Percentiles rank a stretch among this genome's conserved stretches.
Evolutionary conservation across 257 asterid species (phyloP).

Genomic region (Nemophila menziesii): DNA sequence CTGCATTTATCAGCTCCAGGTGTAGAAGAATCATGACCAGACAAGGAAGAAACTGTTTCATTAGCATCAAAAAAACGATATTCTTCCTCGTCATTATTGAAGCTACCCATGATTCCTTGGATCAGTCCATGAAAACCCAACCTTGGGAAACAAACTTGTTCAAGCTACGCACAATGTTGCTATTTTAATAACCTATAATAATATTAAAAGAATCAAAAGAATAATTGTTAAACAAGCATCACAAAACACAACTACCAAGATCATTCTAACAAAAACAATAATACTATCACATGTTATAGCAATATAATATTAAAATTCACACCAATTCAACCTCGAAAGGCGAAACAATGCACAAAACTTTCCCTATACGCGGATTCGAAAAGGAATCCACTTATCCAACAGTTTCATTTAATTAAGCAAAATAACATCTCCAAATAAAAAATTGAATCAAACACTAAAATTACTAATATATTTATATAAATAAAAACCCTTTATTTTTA

Average conservation of each 20-base stretch:
- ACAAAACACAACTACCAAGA: constrained; percentile 44
- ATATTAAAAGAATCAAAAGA: constrained; percentile 15
- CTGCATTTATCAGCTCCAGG: constrained; percentile 19
- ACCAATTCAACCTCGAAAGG: constrained; percentile 61
- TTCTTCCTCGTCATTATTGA: constrained; percentile 34
- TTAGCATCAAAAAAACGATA: constrained; percentile 56
- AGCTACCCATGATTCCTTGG: constrained; percentile 54
- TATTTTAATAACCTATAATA: constrained; percentile 36
- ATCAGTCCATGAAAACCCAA: constrained; percentile 65
- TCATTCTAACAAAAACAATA: constrained; percentile 27
- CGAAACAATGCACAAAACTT: constrained; percentile 17
- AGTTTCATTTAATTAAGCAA: background rate
- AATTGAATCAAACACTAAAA: background rate
- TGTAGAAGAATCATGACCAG: constrained; percentile 19
- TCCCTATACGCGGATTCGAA: constrained; percentile 14
- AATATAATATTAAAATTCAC: constrained; percentile 28
- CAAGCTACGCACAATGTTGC: constrained; percentile 45
- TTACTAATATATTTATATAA: constrained; percentile 11
- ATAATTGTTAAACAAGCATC: constrained; percentile 24
- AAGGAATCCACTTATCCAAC: no score
- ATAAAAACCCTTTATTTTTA: constrained; percentile 20
- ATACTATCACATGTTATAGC: constrained; percentile 10
- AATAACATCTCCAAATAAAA: background rate
- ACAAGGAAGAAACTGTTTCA: constrained; percentile 40
- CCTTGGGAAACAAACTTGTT: constrained; percentile 32